Percentiles rank a stretch among this genome's conserved stretches.
Evolutionary conservation across 2,329 filamentous ascomycete genomes (phyloP).

Genomic region (Calonectria hongkongensis): DNA sequence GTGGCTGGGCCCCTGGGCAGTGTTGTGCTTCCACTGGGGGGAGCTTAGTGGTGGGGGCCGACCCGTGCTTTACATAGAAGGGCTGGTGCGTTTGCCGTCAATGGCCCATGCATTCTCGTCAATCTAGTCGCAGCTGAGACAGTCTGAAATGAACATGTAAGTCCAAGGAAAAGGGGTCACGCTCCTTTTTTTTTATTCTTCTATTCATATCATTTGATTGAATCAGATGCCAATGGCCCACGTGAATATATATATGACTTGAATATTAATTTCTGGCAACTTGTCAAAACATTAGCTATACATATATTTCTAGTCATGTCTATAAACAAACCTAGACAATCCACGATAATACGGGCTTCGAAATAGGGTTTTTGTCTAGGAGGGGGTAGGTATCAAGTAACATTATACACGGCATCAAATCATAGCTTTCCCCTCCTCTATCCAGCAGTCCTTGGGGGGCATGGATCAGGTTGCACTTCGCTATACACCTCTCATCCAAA

Average conservation of each 20-base stretch:
- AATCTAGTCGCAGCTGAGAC: constrained; percentile 8
- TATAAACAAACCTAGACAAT: not conserved
- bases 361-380: constrained; percentile 2
- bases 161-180: not conserved
- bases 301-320: not conserved
- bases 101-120: not conserved
- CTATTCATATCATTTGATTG: not conserved
- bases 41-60: not conserved
- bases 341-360: not conserved
- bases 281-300: not conserved
- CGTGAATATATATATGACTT: too few species aligned
- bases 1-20: constrained; percentile 29
- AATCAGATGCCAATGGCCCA: too few species aligned
- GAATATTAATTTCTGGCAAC: too few species aligned
- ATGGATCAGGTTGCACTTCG: not conserved
- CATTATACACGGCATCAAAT: constrained; percentile 12
- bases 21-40: not conserved
- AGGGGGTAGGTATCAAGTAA: constrained; percentile 6
- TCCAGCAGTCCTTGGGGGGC: not conserved
- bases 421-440: not conserved
- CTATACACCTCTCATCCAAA: constrained; percentile 1
- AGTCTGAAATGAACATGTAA: constrained; percentile 1
- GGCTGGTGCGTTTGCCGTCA: constrained; percentile 2
- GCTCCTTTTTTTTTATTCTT: not conserved
- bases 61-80: constrained; percentile 5